Evolutionary conservation across 139 green algal species (phyloP), one percentile per base, ranked within the genome.

Genomic region (Chlorella vulgaris): DNA sequence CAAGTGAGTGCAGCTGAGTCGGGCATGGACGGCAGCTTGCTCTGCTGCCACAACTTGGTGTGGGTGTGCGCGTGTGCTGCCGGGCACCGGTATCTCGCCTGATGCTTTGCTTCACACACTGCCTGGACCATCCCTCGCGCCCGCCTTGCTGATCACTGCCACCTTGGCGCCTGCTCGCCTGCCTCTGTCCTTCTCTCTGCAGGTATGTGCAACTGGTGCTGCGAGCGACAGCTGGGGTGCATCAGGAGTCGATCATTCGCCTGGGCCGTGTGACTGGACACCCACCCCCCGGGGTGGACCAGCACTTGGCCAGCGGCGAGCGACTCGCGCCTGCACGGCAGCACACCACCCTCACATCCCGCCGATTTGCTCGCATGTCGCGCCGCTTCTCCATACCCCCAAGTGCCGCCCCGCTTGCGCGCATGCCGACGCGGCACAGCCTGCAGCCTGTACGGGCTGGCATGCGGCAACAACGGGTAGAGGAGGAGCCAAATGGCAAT

Each of bases 131-230:
- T n/a, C n/a, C n/a, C n/a, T n/a, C n/a, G 47, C 47, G 10, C 47
- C 47, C 47, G 13, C 10, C 13, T 10, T 10, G 47, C 47, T 55
- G 47, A 15, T 15, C 15, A 10, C 15, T 55, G 13, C 47, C 47
- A 55, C 10, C 10, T 39, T 29, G 28, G 10, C 60, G n/a, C 60
- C 3, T 69, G 62, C 31, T 13, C 8, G 2, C 66, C 36, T 8
- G 10, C 10, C 36, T 31, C 66, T 18, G 7, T 13, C 66, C 36
- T 35, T 7, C 19, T 19, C 66, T 18, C 66, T 29, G 18, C 65
- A 75, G 68, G 39, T 62, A 76, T 31, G 42, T 76, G 42, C 42
- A 62, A 31, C 43, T 42, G 42, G 69, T 76, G 42, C 69, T 76
- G 26, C 29, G 69, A 7, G 47, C 35, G 2, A 78, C 71, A 4